phyloP scores from a whole-genome alignment of 2,329 filamentous ascomycete species.

The Metarhizium anisopliae region DNA sequence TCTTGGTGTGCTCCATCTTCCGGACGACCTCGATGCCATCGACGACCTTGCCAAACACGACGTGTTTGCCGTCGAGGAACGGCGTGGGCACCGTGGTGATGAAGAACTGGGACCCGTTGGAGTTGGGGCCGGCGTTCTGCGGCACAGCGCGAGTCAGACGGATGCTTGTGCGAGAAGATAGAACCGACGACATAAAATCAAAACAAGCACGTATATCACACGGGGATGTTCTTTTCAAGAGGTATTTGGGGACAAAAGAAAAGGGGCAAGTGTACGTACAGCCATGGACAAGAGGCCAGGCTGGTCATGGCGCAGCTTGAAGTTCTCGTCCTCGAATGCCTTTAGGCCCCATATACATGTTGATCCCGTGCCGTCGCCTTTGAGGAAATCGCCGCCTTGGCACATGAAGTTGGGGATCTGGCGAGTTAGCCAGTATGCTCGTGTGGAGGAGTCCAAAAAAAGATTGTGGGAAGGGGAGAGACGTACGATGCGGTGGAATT shows the following conservation, averaged over 20 bases:
- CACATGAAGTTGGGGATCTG: conserved; percentile 97
- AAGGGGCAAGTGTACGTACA: conserved; percentile 39
- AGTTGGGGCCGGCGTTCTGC: conserved; percentile 83
- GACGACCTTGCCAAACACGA: conserved; percentile 86
- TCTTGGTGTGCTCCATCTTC: conserved; percentile 89
- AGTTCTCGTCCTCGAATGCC: conserved; percentile 87
- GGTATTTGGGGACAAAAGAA: background rate
- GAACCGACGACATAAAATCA: too few relatives aligned
- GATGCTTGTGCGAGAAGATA: background rate
- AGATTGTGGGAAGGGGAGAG: too few relatives aligned
- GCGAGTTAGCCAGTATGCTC: too few relatives aligned
- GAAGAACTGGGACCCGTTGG: conserved; percentile 96
- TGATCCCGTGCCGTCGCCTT: conserved; percentile 85
- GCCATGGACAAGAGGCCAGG: conserved; percentile 89
- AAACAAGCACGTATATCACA: too few relatives aligned
- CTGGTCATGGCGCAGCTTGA: conserved; percentile 66
- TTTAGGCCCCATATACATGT: conserved; percentile 80
- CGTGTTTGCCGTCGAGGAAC: conserved; percentile 86
- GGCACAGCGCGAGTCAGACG: background rate
- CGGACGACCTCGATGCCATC: conserved; percentile 84
- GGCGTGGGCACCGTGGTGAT: conserved; percentile 84
- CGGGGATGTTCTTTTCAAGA: too few relatives aligned
- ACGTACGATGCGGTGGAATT: conserved; percentile 86
- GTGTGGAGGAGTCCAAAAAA: too few relatives aligned
- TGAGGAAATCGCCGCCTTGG: conserved; percentile 91